phyloP scores from a whole-genome alignment of 345 rosid genomes.

The Camelina sativa region DNA sequence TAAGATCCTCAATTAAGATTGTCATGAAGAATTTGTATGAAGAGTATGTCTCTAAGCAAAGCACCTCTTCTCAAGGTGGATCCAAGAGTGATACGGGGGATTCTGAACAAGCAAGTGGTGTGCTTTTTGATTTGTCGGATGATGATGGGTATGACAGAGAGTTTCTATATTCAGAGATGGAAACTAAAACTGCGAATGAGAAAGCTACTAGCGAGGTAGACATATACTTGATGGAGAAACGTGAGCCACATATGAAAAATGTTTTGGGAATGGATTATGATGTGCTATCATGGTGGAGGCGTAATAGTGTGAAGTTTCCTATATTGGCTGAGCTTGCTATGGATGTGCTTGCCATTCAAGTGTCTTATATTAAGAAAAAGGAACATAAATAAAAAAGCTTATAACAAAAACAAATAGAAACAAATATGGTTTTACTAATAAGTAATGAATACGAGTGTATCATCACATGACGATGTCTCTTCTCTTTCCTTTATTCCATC shows the following conservation, averaged over 20 bases:
- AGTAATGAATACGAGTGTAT: constrained; percentile 15
- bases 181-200: too few species aligned
- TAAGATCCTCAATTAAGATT: not conserved
- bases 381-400: not conserved
- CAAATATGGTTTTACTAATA: not conserved
- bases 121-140: too few species aligned
- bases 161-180: not conserved
- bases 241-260: too few species aligned
- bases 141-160: not conserved
- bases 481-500: constrained; percentile 24
- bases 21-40: not conserved
- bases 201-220: too few species aligned
- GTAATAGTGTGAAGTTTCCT: too few species aligned
- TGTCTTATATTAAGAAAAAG: not conserved
- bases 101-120: too few species aligned
- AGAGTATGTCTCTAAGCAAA: not conserved
- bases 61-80: not conserved
- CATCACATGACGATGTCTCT: constrained; percentile 16
- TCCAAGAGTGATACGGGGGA: not conserved
- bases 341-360: too few species aligned
- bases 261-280: too few species aligned
- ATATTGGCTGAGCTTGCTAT: too few species aligned
- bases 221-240: too few species aligned
- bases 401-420: not conserved
- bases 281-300: too few species aligned